Base-by-base conservation (phyloP, 306 rosid genomes). In the Luffa aegyptiaca region DNA sequence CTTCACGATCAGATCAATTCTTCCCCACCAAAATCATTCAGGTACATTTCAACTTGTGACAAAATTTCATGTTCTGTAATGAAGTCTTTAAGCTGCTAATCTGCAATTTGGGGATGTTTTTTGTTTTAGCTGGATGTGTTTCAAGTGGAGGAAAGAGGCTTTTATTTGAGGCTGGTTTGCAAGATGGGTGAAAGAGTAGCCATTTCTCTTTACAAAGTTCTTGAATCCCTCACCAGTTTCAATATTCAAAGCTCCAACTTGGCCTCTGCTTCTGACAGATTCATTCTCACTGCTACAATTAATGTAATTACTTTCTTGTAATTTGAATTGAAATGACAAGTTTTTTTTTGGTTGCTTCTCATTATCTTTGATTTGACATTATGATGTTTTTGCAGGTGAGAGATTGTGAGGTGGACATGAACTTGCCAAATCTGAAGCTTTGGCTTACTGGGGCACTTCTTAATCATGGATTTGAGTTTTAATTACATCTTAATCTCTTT, bases 371-470 rank as follows among this genome's bases (percentile, higher is more conserved):
- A 2, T 16, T 16, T 20, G 12, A 4, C 39, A 26, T 59, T 82
- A 49, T 66, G 61, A 26, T 45, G 75, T 44, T 85, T 72, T 5
- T 1, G 86, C 85, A 94, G 98, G 96, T 89, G 18, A 82, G 84
- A 71, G 90, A 87, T 42, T 66, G 84, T 14, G 90, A 91, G 76
- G 79, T 80, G 78, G 92, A 92, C 45, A 87, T 91, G 73, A 88
- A 92, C 84, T 86, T 89, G 86, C 91, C 88, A 62, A 91, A 92
- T 84, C 82, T 95, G 92, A 92, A 90, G 91, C 89, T 92, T 37
- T 95, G 98, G 98, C 90, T 95, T 53, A 85, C 97, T 2, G 92
- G 88, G 3, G 98, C 96, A 66, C 93, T 95, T 81, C 72, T 91
- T 80, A 92, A 90, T 81, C 96, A 92, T 82, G 97, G 97, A 51